Evolutionary conservation across 306 rosid genomes (phyloP), one percentile per base, ranked within the genome.

Genomic region (Trichosanthes cucumerina): DNA sequence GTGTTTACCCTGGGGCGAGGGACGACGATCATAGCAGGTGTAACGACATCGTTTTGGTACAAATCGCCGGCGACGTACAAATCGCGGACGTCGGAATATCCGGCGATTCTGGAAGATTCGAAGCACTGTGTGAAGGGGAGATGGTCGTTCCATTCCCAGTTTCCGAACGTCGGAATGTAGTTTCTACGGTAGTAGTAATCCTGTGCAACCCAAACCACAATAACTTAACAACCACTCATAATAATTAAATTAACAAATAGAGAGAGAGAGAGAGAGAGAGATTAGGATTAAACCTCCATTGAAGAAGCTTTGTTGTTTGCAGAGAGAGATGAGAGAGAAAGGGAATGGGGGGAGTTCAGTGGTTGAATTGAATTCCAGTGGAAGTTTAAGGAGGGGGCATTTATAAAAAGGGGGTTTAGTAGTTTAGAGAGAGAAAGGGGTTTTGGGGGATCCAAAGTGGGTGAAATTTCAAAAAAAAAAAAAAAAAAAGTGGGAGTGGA

Each of bases 141-240:
- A 58, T 88, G 88, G 14, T 87, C 92, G 59, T 94, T 92, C 96
- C 96, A 94, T 74, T 95, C 93, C 98, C 97, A 95, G 87, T 96
- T 91, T 49, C 98, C 98, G 85, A 95, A 95, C 9, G 89, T 89
- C 18, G 98, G 97, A 0, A 95, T 86, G 28, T 89, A 88, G 16
- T 76, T 87, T 68, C 89, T 88, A 79, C 84, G 81, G 80, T 77
- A 86, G 80, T 77, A 85, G 56, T 85, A 83, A n/a, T 91, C 98
- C 97, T 50, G 21, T 50, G 18, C 56, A 16, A 5, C 56, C 56
- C n/a, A 16, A 50, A 16, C 21, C 56, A 50, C 7, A 14, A 6
- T 15, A 49, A 49, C n/a, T 6, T 18, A 47, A n/a, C 2, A 28
- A 28, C 33, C 33, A 28, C 33, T 28, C 33, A 1, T 28, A 28